A percentile compares a stretch with the other conserved stretches of the same genome.
phyloP scores from a whole-genome alignment of 352 stramenopile species.

The Phytophthora pistaciae region DNA sequence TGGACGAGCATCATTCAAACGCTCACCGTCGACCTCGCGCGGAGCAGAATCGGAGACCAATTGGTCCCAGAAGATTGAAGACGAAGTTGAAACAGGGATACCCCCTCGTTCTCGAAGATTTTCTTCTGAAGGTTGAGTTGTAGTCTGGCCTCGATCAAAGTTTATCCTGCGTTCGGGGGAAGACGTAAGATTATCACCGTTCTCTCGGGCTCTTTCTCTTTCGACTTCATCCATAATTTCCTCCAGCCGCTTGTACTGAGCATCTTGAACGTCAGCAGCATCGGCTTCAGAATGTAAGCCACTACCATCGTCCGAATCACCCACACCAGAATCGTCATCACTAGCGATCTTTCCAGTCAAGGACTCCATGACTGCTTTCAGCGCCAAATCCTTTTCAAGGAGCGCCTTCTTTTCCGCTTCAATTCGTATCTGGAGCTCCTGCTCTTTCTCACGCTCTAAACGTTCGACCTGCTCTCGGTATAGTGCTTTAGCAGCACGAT shows the following conservation, averaged over 20 bases:
- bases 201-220: slow-evolving; percentile 34
- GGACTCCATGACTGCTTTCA: slow-evolving; percentile 44
- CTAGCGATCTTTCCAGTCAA: slow-evolving; percentile 18
- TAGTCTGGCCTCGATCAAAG: background rate
- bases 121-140: background rate
- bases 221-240: slow-evolving; percentile 61
- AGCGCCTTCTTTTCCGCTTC: slow-evolving; percentile 31
- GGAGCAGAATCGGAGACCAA: slow-evolving; percentile 25
- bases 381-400: slow-evolving; percentile 27
- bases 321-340: background rate
- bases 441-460: slow-evolving; percentile 23
- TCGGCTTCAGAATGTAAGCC: slow-evolving; percentile 7
- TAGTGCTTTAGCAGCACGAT: slow-evolving; percentile 56
- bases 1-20: background rate
- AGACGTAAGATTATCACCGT: background rate
- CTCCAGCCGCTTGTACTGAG: slow-evolving; percentile 42
- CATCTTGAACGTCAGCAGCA: slow-evolving; percentile 4
- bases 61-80: slow-evolving; percentile 37
- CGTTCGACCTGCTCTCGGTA: slow-evolving; percentile 54
- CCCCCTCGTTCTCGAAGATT: background rate
- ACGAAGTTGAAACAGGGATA: slow-evolving; percentile 25
- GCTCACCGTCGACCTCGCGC: background rate
- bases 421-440: slow-evolving; percentile 26
- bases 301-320: slow-evolving; percentile 3
- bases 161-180: background rate